phyloP scores from a whole-genome alignment of 2,329 filamentous ascomycete species.

The Paraconiothyrium brasiliense region DNA sequence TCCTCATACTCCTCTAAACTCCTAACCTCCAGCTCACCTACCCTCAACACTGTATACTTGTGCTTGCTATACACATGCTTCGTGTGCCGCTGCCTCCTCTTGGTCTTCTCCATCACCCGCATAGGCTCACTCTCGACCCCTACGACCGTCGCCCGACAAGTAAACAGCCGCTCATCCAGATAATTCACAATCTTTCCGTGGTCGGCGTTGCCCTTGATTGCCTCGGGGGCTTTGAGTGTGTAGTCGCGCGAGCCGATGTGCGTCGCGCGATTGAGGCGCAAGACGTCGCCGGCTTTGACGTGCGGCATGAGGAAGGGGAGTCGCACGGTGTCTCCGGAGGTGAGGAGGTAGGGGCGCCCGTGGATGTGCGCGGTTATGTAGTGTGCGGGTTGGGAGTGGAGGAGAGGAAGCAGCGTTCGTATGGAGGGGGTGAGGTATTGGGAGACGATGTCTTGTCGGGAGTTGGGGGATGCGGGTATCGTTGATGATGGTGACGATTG shows the following conservation, averaged over 20 bases:
- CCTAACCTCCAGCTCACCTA: slow-evolving; percentile 81
- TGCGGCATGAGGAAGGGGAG: slow-evolving; percentile 61
- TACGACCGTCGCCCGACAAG: slow-evolving; percentile 84
- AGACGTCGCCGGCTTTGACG: slow-evolving; percentile 76
- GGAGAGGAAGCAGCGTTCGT: slow-evolving; percentile 71
- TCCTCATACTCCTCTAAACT: slow-evolving; percentile 62
- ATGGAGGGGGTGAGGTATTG: slow-evolving; percentile 64
- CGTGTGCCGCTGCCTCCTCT: slow-evolving; percentile 71
- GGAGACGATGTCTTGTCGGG: slow-evolving; percentile 39
- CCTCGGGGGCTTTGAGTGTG: slow-evolving; percentile 72
- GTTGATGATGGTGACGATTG: slow-evolving; percentile 24
- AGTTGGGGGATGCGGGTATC: slow-evolving; percentile 26
- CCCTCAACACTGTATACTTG: slow-evolving; percentile 82
- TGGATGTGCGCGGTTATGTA: slow-evolving; percentile 85
- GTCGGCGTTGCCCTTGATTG: slow-evolving; percentile 42
- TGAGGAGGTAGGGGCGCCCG: slow-evolving; percentile 81
- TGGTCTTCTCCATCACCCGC: slow-evolving; percentile 66
- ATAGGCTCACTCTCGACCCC: slow-evolving; percentile 79
- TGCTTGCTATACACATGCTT: slow-evolving; percentile 90
- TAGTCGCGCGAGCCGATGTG: slow-evolving; percentile 87
- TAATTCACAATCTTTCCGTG: slow-evolving; percentile 60
- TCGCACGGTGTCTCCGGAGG: slow-evolving; percentile 60
- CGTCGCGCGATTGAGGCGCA: slow-evolving; percentile 87
- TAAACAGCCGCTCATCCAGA: slow-evolving; percentile 83
- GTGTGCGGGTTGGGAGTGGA: slow-evolving; percentile 76